phyloP scores from a whole-genome alignment of 2,329 filamentous ascomycete species.

The Cladophialophora carrionii region DNA sequence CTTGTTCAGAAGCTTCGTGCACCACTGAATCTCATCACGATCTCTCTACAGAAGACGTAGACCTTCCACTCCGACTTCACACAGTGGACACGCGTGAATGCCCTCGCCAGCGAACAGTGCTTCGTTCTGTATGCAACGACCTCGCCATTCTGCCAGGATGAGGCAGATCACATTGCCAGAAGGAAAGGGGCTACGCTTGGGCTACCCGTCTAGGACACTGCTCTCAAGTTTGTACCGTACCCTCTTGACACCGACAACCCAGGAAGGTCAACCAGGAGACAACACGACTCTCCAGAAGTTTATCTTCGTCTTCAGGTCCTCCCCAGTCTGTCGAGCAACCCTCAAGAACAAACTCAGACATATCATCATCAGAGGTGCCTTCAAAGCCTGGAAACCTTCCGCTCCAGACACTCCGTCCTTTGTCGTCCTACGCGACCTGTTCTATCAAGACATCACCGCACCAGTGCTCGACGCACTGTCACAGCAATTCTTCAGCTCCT shows the following conservation, averaged over 20 bases:
- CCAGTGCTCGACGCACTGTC: not conserved
- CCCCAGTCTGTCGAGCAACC: constrained; percentile 4
- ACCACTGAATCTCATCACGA: not conserved
- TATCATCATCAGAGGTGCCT: constrained; percentile 10
- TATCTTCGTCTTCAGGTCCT: constrained; percentile 11
- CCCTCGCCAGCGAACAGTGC: not conserved
- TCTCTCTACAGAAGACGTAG: not conserved
- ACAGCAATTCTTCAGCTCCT: not conserved
- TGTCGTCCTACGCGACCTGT: constrained; percentile 4
- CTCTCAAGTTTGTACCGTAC: constrained; percentile 11
- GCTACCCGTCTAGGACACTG: constrained; percentile 4
- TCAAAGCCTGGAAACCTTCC: constrained; percentile 5
- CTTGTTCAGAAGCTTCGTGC: constrained; percentile 1
- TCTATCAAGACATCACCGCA: constrained; percentile 4
- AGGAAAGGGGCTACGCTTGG: constrained; percentile 1
- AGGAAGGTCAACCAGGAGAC: not conserved
- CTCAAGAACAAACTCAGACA: constrained; percentile 18
- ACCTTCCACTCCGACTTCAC: not conserved
- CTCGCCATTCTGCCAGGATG: not conserved
- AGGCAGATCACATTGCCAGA: not conserved
- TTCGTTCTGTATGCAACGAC: not conserved
- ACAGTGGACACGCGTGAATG: not conserved
- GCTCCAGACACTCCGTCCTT: not conserved
- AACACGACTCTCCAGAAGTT: constrained; percentile 1
- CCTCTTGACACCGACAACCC: not conserved